Conservation (phyloP, 768 basidiomycete species). For the Lactarius indigo region DNA sequence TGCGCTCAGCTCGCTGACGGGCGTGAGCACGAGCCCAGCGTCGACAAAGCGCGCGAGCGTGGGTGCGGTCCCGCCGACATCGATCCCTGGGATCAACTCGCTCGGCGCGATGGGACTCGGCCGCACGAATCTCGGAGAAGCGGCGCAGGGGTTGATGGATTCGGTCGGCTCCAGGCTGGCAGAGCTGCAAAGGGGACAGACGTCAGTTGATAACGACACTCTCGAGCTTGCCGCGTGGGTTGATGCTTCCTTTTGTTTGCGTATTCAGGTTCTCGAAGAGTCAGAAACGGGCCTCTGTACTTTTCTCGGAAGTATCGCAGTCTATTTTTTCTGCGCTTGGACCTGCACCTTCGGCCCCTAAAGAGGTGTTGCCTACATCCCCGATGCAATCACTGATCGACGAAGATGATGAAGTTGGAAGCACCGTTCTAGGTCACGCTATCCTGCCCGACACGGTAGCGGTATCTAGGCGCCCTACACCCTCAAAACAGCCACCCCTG, state of each 20-base stretch:
- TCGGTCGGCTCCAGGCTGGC: slow-evolving; percentile 49
- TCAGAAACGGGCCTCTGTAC: slow-evolving; percentile 64
- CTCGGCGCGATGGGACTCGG: slow-evolving; percentile 30
- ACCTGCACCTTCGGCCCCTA: slow-evolving; percentile 10
- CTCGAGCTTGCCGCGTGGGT: slow-evolving; percentile 11
- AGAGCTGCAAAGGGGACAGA: slow-evolving; percentile 50
- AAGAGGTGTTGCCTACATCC: slow-evolving; percentile 23
- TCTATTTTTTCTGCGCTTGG: slow-evolving; percentile 41
- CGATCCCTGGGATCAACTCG: slow-evolving; percentile 41
- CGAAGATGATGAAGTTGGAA: slow-evolving; percentile 12
- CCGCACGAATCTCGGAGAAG: slow-evolving; percentile 29
- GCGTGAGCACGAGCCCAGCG: slow-evolving; percentile 7
- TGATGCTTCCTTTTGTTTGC: background rate
- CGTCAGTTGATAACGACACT: slow-evolving; percentile 41
- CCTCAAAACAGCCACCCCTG: background rate
- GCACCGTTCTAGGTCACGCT: slow-evolving; percentile 3
- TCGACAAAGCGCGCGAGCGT: slow-evolving; percentile 23
- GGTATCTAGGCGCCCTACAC: background rate
- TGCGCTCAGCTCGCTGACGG: slow-evolving; percentile 27
- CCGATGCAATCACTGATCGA: slow-evolving; percentile 19
- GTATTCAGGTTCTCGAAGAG: slow-evolving; percentile 55
- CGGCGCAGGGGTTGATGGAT: slow-evolving; percentile 42
- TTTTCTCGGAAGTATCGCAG: slow-evolving; percentile 63
- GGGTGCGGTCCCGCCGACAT: slow-evolving; percentile 34
- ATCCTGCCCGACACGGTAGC: slow-evolving; percentile 7